Evolutionary conservation across 78 protist genomes (phyloP).

Genomic region (Pigoraptor vietnamica): DNA sequence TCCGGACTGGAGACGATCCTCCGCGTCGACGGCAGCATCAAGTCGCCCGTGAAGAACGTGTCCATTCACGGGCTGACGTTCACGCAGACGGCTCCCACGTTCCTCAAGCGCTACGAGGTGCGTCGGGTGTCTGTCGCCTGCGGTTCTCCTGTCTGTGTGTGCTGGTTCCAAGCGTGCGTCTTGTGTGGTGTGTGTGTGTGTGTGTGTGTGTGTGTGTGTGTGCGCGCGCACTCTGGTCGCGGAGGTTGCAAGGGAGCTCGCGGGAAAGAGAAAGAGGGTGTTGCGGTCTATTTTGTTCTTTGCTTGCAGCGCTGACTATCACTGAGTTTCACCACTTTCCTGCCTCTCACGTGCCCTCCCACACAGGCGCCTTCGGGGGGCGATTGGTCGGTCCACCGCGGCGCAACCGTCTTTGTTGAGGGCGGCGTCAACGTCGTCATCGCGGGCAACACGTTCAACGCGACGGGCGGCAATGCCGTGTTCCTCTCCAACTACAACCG

Average conservation of each 20-base stretch:
- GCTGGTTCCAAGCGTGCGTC: no score
- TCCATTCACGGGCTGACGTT: background rate
- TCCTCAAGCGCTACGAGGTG: constrained; percentile 17
- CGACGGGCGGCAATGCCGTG: constrained; percentile 16
- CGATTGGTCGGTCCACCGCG: constrained; percentile 35
- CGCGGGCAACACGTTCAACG: background rate
- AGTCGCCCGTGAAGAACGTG: constrained; percentile 4
- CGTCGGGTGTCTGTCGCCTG: no score
- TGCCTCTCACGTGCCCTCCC: no score
- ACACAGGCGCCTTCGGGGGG: constrained; percentile 44
- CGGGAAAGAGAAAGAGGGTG: no score
- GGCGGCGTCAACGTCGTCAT: background rate
- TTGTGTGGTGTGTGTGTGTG: no score
- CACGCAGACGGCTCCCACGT: constrained; percentile 3
- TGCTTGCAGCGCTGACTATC: no score
- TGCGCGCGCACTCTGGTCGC: no score
- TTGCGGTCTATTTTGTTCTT: no score
- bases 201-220: no score
- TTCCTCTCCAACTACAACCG: background rate
- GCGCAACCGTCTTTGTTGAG: constrained; percentile 27
- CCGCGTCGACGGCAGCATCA: background rate
- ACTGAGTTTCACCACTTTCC: no score
- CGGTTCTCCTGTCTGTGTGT: no score
- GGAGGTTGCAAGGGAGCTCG: no score
- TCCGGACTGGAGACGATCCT: background rate